These are phyloP conservation scores for Fusarium xyrophilum DNA, from an alignment of 2,329 filamentous ascomycete species.

Conservation along the genomic window DNA sequence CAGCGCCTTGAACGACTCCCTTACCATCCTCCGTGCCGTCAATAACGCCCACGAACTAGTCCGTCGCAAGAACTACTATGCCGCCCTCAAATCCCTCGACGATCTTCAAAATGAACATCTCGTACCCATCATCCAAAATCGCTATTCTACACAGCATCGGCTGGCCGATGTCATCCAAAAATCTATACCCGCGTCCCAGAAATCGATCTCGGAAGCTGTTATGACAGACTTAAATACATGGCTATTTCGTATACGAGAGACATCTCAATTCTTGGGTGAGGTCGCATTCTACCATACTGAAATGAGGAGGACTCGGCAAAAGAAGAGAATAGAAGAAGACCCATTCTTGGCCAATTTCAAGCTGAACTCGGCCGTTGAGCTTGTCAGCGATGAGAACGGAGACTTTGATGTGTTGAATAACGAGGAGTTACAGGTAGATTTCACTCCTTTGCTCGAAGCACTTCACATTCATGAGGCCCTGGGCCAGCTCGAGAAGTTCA, in stretches of 20 bases:
- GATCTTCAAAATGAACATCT: slow-evolving; percentile 96
- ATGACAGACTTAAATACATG: slow-evolving; percentile 98
- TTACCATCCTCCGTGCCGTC: slow-evolving; percentile 89
- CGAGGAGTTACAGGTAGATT: slow-evolving; percentile 93
- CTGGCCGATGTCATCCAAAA: slow-evolving; percentile 95
- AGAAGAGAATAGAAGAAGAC: slow-evolving; percentile 79
- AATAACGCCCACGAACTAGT: slow-evolving; percentile 95
- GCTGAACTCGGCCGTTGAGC: slow-evolving; percentile 92
- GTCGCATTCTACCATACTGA: slow-evolving; percentile 97
- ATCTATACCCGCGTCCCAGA: slow-evolving; percentile 91
- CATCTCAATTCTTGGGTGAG: slow-evolving; percentile 93
- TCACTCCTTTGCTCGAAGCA: slow-evolving; percentile 92
- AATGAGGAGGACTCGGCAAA: slow-evolving; percentile 80
- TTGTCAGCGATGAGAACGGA: slow-evolving; percentile 93
- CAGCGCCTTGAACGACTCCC: slow-evolving; percentile 84
- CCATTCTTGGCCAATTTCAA: slow-evolving; percentile 82
- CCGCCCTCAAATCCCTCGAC: slow-evolving; percentile 89
- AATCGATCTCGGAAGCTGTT: slow-evolving; percentile 92
- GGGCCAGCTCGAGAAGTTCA: slow-evolving; percentile 89
- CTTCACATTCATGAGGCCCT: slow-evolving; percentile 96
- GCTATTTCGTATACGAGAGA: slow-evolving; percentile 93
- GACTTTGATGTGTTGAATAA: slow-evolving; percentile 97
- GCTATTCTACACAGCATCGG: slow-evolving; percentile 92
- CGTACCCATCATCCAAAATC: slow-evolving; percentile 72
- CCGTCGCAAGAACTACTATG: slow-evolving; percentile 93